Evolutionary conservation across 768 basidiomycete species (phyloP), one percentile per base, ranked within the genome.

Genomic region (Pisolithus microcarpus): DNA sequence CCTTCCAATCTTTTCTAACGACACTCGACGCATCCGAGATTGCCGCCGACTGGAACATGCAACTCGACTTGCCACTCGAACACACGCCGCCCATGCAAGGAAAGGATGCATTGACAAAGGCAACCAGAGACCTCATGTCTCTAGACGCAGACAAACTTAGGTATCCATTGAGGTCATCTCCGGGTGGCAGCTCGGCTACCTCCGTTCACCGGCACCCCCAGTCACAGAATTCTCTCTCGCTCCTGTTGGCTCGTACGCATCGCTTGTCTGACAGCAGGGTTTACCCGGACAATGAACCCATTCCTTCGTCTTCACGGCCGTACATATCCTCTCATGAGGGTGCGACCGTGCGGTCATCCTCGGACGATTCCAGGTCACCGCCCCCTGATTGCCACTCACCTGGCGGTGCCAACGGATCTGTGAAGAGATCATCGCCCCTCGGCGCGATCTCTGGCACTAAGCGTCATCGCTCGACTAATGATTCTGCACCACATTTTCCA

Each of bases 51-150:
- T 82, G 80, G 80, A 67, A 67, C 46, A 61, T 72, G 54, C 70
- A 60, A 54, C 69, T 55, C 24, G 63, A 57, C 50, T 63, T 52
- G 53, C 70, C 52, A 19, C 70, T 72, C 43, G 73, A 79, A 46
- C 75, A 78, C 53, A 67, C 78, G 58, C 71, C 75, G 34, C 75
- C 76, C 10, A 66, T 75, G 48, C 78, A 70, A 50, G 80, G 79
- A 52, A 80, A 72, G 51, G 81, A 85, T 49, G 81, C 82, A 2
- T 75, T 91, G 49, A 70, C 84, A 48, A 85, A 84, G 67, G 87
- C 87, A 0, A 91, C 88, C 0, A 88, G 86, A 65, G 86, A 90
- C 65, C 78, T 91, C 40, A 88, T 91, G 82, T 74, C 85, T 4
- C 73, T 89, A 24, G 85, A 85, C 52, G 57, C 54, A 11, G 72